phyloP scores from a whole-genome alignment of 2,329 filamentous ascomycete genomes.

The Bipolaris zeicola region DNA sequence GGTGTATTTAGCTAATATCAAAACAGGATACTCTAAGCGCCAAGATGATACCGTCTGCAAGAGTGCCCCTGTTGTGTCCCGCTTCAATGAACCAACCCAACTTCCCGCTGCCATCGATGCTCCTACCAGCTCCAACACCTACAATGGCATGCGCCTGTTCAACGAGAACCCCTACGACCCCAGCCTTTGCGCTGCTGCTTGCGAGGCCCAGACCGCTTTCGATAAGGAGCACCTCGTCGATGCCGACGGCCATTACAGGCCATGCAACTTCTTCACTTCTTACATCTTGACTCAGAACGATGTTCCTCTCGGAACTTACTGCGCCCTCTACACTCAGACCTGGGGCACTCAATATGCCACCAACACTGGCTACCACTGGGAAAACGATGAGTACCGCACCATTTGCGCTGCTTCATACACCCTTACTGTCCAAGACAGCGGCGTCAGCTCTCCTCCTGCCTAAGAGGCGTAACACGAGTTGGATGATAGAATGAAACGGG shows the following conservation, averaged over 20 bases:
- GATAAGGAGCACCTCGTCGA: constrained; percentile 36
- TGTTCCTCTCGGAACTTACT: constrained; percentile 47
- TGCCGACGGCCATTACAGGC: constrained; percentile 34
- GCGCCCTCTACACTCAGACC: constrained; percentile 32
- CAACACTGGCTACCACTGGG: constrained; percentile 33
- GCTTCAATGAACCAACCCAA: constrained; percentile 26
- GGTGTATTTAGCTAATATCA: background rate
- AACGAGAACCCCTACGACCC: constrained; percentile 38
- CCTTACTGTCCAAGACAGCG: constrained; percentile 10
- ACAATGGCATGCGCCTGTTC: constrained; percentile 38
- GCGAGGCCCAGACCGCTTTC: constrained; percentile 44
- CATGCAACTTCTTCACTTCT: constrained; percentile 49
- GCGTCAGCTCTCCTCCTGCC: background rate
- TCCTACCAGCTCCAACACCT: constrained; percentile 26
- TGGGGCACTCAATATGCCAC: constrained; percentile 24
- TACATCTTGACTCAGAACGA: constrained; percentile 47
- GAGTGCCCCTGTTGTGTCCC: constrained; percentile 6
- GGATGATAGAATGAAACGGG: background rate
- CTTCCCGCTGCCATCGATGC: constrained; percentile 37
- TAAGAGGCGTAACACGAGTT: background rate
- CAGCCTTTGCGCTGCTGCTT: constrained; percentile 42
- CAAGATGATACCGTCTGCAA: constrained; percentile 5
- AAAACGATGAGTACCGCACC: constrained; percentile 9
- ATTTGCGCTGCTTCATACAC: constrained; percentile 13
- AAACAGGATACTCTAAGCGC: constrained; percentile 33